Base-by-base conservation (phyloP, 2,329 filamentous ascomycete genomes). In the Colletotrichum echinochloae region DNA sequence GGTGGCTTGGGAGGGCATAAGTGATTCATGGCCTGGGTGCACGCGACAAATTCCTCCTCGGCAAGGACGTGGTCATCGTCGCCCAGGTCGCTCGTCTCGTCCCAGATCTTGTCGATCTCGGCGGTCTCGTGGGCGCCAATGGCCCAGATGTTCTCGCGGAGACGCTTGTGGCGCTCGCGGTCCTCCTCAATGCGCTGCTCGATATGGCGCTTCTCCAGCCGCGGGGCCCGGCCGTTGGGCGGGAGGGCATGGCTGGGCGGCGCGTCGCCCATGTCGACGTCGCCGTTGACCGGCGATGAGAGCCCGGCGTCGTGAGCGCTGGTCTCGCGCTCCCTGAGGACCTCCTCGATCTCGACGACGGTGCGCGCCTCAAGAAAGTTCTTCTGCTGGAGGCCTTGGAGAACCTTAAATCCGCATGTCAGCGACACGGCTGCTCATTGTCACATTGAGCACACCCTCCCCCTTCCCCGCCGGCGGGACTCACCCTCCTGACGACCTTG, bases 111-210 rank as follows among this genome's bases (percentile, higher is more conserved):
- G 73, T 91, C 88, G 82, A 94, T 91, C 81, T 98, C 95, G 14
- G 83, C 82, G 44, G 91, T 88, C 20, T 86, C 83, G 39, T 89
- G 87, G 11, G 88, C 86, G 37, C 89, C 89, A 2, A 97, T 90
- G 0, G 94, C 94, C 96, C 97, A 99, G 73, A 97, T 97, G 76
- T 91, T 94, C 82, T 99, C 96, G 28, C 96, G 85, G 76, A 95
- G 84, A 52, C 95, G 86, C 85, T 99, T 99, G 81, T 99, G 97
- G 52, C 96, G 86, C 80, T 99, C 96, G 4, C 96, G 87, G 80
- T 99, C 96, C 81, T 99, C 97, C 76, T 99, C 97, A 73, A 99
- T 97, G 49, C 96, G 87, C 83, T 98, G 95, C 82, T 98, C 95
- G 63, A 98, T 93, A 82, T 97, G 93, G 66, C 92, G 88, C 81